Evolutionary conservation across 305 asterid genomes (phyloP), one percentile per base, ranked within the genome.

Genomic region (Vinca major): DNA sequence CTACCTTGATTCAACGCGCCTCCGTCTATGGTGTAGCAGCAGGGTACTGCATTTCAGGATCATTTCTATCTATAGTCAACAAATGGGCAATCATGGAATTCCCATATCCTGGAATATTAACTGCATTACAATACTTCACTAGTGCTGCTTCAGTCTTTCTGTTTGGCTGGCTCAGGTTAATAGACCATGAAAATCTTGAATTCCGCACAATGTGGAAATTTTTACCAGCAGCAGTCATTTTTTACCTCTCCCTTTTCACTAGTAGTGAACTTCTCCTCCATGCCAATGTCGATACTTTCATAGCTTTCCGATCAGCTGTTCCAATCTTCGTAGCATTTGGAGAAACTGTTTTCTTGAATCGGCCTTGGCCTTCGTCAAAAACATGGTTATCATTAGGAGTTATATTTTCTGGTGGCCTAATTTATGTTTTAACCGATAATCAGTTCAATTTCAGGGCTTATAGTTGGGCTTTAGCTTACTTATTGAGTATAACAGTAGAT

Each of bases 41-140:
- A 2, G 97, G 96, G 21, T 91, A 91, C 73, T 91, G 96, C 80
- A 36, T 91, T 41, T 89, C 97, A 4, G 96, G 95, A 33, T 87
- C 96, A 2, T 69, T 91, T 64, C 86, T 91, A 6, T 87, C 96
- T n/a, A 91, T 91, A 76, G 89, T 91, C 78, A 91, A 89, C 71
- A 89, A 91, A 80, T 91, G 97, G 97, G 97, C 97, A 26, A 80
- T 91, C 33, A 91, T 87, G 97, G 89, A 84, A 77, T 91, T 91
- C 63, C 97, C 97, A 5, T 89, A 89, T 77, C 97, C 97, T 0
- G 96, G 96, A 39, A 90, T 93, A 41, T 80, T 91, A 49, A 89
- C 96, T 4, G 97, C 96, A 0, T 66, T 91, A 72, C 97, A 89
- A 78, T 91, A 91, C 82, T 84, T 87, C 63, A 89, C 95, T 7